Evolutionary conservation across 495 filamentous ascomycete species (phyloP).

Genomic region (Pyronema omphalodes): DNA sequence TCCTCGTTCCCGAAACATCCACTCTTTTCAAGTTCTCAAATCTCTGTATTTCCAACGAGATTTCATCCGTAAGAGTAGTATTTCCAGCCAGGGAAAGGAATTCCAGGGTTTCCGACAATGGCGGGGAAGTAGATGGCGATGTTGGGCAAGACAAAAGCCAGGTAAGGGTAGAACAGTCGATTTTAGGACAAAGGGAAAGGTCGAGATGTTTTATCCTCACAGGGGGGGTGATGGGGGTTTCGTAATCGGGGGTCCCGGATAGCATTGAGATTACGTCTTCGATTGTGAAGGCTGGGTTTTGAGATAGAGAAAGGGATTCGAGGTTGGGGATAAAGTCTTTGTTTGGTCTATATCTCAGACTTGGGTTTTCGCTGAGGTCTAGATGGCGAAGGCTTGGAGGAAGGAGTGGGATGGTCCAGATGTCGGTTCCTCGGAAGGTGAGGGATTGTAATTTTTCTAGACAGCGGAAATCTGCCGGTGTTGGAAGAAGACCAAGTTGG

Average conservation of each 20-base stretch:
- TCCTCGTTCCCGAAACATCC: constrained; percentile 15
- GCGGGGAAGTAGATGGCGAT: too few species aligned
- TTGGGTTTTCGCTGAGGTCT: not conserved
- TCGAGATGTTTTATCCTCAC: not conserved
- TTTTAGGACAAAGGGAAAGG: constrained; percentile 12
- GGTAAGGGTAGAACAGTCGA: constrained; percentile 7
- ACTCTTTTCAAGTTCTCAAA: constrained; percentile 8
- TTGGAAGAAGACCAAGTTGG: not conserved
- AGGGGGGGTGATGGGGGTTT: not conserved
- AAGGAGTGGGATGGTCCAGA: not conserved
- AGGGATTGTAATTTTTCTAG: not conserved
- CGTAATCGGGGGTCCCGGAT: not conserved
- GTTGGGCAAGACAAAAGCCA: too few species aligned
- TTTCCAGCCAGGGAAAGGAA: constrained; percentile 11
- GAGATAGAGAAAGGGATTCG: not conserved
- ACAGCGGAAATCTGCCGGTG: not conserved
- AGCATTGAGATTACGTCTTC: not conserved
- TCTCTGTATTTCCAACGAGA: constrained; percentile 9
- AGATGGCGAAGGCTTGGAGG: not conserved
- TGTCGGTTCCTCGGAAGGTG: not conserved
- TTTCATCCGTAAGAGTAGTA: constrained; percentile 11
- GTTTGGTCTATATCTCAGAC: not conserved
- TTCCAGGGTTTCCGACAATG: too few species aligned
- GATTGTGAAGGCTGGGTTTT: not conserved
- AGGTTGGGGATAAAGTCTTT: not conserved